Conservation (phyloP, 2,329 filamentous ascomycete species). For the Cladosporium colombiae region DNA sequence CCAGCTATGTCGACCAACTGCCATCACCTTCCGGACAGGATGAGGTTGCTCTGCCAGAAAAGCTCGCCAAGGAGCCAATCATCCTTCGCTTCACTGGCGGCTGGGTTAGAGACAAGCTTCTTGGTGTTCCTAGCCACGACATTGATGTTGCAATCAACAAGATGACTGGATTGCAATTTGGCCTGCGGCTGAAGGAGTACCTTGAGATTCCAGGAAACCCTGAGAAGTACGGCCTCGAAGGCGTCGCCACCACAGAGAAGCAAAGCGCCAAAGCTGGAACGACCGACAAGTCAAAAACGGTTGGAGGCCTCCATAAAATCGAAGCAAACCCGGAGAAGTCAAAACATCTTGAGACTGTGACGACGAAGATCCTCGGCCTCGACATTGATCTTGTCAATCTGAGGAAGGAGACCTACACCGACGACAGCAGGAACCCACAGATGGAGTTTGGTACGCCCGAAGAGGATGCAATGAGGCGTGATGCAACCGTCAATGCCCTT, state of each 20-base stretch:
- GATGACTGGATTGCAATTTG: slow-evolving; percentile 80
- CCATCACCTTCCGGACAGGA: slow-evolving; percentile 31
- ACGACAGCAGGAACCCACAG: slow-evolving; percentile 85
- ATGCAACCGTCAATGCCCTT: slow-evolving; percentile 92
- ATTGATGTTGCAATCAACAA: slow-evolving; percentile 84
- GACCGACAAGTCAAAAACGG: slow-evolving; percentile 55
- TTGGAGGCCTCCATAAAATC: slow-evolving; percentile 83
- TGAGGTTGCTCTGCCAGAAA: slow-evolving; percentile 43
- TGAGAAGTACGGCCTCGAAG: slow-evolving; percentile 59
- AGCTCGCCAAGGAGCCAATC: slow-evolving; percentile 48
- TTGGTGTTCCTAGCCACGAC: slow-evolving; percentile 71
- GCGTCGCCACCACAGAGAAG: slow-evolving; percentile 39
- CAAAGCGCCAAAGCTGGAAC: slow-evolving; percentile 42
- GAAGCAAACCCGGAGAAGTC: slow-evolving; percentile 93
- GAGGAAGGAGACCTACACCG: slow-evolving; percentile 84
- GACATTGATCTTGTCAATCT: slow-evolving; percentile 95
- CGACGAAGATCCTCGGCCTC: slow-evolving; percentile 78
- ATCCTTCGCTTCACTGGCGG: slow-evolving; percentile 79
- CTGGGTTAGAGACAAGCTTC: slow-evolving; percentile 83
- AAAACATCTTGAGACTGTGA: slow-evolving; percentile 92
- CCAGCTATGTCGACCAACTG: slow-evolving; percentile 61
- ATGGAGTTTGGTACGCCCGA: slow-evolving; percentile 92
- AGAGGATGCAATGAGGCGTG: slow-evolving; percentile 84
- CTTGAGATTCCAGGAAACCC: slow-evolving; percentile 62
- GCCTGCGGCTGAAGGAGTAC: slow-evolving; percentile 67